phyloP scores from a whole-genome alignment of 495 filamentous ascomycete genomes.

The Copromyces sp. region DNA sequence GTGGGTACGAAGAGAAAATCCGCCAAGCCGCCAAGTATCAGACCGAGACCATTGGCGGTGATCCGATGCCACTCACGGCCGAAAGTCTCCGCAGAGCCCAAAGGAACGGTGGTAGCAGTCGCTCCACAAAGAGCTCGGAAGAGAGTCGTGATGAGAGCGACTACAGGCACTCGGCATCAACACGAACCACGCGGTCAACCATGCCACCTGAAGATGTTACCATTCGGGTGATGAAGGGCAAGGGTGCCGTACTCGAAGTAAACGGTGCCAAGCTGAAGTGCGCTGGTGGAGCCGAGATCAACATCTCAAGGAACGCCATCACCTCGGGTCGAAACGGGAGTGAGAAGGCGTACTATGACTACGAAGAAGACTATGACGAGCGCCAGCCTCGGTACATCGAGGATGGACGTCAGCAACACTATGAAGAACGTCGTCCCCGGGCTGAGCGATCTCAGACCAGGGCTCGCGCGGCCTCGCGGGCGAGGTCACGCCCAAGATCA shows the following conservation, averaged over 20 bases:
- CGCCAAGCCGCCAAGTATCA: slow-evolving; percentile 39
- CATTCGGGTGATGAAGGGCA: slow-evolving; percentile 38
- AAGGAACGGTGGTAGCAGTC: slow-evolving; percentile 37
- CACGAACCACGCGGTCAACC: slow-evolving; percentile 41
- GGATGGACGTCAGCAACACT: not conserved
- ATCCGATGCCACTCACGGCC: slow-evolving; percentile 36
- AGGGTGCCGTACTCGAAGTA: slow-evolving; percentile 31
- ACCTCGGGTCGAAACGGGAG: slow-evolving; percentile 25
- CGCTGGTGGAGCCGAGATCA: slow-evolving; percentile 42
- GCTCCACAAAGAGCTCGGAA: slow-evolving; percentile 39
- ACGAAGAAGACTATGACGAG: slow-evolving; percentile 35
- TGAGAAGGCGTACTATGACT: slow-evolving; percentile 32
- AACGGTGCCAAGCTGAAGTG: slow-evolving; percentile 43
- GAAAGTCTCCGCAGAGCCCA: slow-evolving; percentile 37
- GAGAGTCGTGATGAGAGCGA: slow-evolving; percentile 48
- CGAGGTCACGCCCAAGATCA: slow-evolving; percentile 31
- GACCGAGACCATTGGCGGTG: slow-evolving; percentile 35
- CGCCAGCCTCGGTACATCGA: slow-evolving; percentile 28
- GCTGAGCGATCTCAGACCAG: slow-evolving; percentile 29
- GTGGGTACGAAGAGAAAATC: slow-evolving; percentile 41
- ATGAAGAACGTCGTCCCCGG: slow-evolving; percentile 30
- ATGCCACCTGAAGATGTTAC: slow-evolving; percentile 41
- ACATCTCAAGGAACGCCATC: slow-evolving; percentile 21
- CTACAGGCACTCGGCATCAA: slow-evolving; percentile 43
- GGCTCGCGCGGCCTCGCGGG: slow-evolving; percentile 30